These are phyloP conservation scores for Pezicula carpinea DNA, from an alignment of 2,329 filamentous ascomycete genomes.

Conservation along the genomic window DNA sequence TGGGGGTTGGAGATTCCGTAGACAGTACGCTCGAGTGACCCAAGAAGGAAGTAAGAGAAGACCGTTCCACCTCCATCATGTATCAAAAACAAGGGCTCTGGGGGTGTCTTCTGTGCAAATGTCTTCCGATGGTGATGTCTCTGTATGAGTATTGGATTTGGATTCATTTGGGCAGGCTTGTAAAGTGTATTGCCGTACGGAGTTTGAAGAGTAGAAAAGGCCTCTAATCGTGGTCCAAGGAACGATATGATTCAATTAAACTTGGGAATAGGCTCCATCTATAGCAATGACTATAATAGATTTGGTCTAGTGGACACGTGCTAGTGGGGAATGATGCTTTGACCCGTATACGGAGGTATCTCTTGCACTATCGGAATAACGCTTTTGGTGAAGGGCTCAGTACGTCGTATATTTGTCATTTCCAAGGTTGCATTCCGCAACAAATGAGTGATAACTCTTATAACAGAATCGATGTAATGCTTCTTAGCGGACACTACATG, in stretches of 20 bases:
- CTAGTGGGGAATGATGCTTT: neutral
- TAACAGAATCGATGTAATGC: no score
- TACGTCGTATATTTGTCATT: neutral
- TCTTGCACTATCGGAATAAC: neutral
- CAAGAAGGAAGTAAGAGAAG: neutral
- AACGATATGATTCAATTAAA: neutral
- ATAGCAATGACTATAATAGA: neutral
- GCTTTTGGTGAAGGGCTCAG: neutral
- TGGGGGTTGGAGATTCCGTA: conserved; percentile 1
- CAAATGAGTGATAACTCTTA: no score
- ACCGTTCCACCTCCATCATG: conserved; percentile 3
- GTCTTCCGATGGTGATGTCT: conserved; percentile 1
- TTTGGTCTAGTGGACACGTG: neutral
- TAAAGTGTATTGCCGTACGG: neutral
- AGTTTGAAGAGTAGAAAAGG: neutral
- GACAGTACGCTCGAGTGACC: neutral
- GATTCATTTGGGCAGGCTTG: neutral
- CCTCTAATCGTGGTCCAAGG: neutral
- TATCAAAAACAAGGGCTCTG: conserved; percentile 2
- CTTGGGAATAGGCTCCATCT: neutral
- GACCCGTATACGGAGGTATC: neutral
- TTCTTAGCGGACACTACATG: no score
- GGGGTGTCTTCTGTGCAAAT: neutral
- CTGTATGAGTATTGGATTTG: conserved; percentile 1
- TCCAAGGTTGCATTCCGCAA: neutral